phyloP scores from a whole-genome alignment of 192 early-diverging fungal genomes.

The Mortierella alpina region DNA sequence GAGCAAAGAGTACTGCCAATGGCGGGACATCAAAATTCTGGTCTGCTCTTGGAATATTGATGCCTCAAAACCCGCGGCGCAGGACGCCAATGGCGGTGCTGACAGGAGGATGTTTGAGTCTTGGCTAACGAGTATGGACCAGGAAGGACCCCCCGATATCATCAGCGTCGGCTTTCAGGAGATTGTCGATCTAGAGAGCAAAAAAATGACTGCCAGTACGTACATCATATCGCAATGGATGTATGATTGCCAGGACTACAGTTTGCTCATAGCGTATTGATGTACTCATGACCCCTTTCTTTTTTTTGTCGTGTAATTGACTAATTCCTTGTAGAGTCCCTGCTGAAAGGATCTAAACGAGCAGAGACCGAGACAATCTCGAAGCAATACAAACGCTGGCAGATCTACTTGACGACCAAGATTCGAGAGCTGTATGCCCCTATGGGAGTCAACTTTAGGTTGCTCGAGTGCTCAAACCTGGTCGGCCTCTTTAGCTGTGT shows the following conservation, averaged over 20 bases:
- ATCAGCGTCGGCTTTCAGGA: slow-evolving; percentile 90
- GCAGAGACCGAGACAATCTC: slow-evolving; percentile 67
- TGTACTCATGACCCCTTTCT: slow-evolving; percentile 48
- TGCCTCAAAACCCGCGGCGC: slow-evolving; percentile 83
- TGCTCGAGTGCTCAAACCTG: slow-evolving; percentile 81
- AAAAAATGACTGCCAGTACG: slow-evolving; percentile 83
- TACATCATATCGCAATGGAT: neutral
- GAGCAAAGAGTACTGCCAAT: slow-evolving; percentile 70
- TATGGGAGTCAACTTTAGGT: slow-evolving; percentile 59
- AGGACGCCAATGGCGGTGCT: slow-evolving; percentile 69
- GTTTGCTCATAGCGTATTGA: slow-evolving; percentile 33
- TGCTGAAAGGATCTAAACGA: slow-evolving; percentile 67
- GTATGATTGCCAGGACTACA: neutral
- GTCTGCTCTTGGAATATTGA: slow-evolving; percentile 96
- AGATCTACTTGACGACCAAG: slow-evolving; percentile 72
- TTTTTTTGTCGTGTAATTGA: neutral
- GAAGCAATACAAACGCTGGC: slow-evolving; percentile 87
- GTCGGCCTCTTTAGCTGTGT: slow-evolving; percentile 93
- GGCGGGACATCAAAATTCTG: slow-evolving; percentile 75
- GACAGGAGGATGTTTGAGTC: slow-evolving; percentile 55
- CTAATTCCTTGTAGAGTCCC: slow-evolving; percentile 55
- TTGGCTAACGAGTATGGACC: slow-evolving; percentile 61
- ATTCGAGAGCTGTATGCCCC: slow-evolving; percentile 66
- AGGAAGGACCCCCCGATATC: slow-evolving; percentile 72
- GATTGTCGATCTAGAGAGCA: slow-evolving; percentile 85